These are phyloP conservation scores for Chalciporus chontae DNA, from an alignment of 768 basidiomycete species.

Conservation along the genomic window DNA sequence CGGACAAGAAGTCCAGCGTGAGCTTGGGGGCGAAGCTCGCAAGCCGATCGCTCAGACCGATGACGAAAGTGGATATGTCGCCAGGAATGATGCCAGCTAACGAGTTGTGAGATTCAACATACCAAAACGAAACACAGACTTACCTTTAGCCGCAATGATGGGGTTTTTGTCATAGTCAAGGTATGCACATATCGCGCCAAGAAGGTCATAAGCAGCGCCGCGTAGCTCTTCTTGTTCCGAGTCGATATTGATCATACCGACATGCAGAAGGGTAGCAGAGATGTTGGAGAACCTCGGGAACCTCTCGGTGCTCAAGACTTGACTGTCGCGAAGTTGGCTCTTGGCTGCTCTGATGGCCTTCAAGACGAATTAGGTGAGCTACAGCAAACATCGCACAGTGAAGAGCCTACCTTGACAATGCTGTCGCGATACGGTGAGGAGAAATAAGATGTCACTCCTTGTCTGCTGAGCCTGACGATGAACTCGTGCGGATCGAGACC, in stretches of 20 bases:
- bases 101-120: slow-evolving; percentile 3
- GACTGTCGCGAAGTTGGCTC: slow-evolving; percentile 57
- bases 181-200: slow-evolving; percentile 72
- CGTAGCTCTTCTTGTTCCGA: slow-evolving; percentile 75
- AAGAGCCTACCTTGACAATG: slow-evolving; percentile 62
- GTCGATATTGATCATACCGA: slow-evolving; percentile 77
- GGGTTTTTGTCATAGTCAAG: slow-evolving; percentile 75
- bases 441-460: slow-evolving; percentile 73
- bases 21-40: slow-evolving; percentile 75
- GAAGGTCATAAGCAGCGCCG: slow-evolving; percentile 72
- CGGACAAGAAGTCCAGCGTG: slow-evolving; percentile 86
- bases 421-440: slow-evolving; percentile 64
- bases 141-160: slow-evolving; percentile 68
- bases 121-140: slow-evolving; percentile 9
- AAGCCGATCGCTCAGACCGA: slow-evolving; percentile 65
- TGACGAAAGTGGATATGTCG: slow-evolving; percentile 58
- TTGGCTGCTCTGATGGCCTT: slow-evolving; percentile 78
- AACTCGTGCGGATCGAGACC: slow-evolving; percentile 78
- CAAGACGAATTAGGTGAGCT: slow-evolving; percentile 2
- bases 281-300: slow-evolving; percentile 81
- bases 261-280: slow-evolving; percentile 81
- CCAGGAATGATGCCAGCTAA: slow-evolving; percentile 71
- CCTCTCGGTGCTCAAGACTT: slow-evolving; percentile 51
- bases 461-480: slow-evolving; percentile 69
- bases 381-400: not conserved